Percentiles rank a stretch among this genome's conserved stretches.
Conservation (phyloP, 257 asterid genomes). For the Henckelia pumila region DNA sequence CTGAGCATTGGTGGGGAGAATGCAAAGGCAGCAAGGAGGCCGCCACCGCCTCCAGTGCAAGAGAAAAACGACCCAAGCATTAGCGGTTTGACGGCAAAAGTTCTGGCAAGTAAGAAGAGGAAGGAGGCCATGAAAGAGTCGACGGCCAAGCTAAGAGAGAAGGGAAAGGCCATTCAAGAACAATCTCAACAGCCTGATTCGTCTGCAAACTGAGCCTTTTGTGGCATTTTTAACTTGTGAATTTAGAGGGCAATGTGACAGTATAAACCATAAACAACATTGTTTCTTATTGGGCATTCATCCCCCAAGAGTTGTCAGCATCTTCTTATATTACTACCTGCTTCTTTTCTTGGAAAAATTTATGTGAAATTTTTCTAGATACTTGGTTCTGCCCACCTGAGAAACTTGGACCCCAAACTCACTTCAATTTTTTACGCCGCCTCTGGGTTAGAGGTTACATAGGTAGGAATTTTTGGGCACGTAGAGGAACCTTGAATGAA, state of each 20-base stretch:
- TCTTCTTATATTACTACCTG: background rate
- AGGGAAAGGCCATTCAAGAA: constrained; percentile 48
- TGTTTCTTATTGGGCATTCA: constrained; percentile 4
- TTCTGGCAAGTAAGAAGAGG: constrained; percentile 86
- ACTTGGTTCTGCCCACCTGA: background rate
- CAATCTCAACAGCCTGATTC: constrained; percentile 34
- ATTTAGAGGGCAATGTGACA: constrained; percentile 16
- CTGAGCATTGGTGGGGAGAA: constrained; percentile 31
- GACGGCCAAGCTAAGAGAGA: constrained; percentile 56
- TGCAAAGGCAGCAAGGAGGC: constrained; percentile 67
- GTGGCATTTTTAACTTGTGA: constrained; percentile 7
- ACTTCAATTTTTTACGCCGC: background rate
- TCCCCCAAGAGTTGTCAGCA: constrained; percentile 3
- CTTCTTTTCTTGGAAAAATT: background rate
- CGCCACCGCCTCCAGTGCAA: constrained; percentile 74
- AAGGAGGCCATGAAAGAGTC: constrained; percentile 82
- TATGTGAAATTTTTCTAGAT: background rate
- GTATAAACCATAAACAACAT: constrained; percentile 15
- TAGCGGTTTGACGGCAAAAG: constrained; percentile 63
- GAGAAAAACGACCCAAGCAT: constrained; percentile 85
- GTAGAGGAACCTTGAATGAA: background rate
- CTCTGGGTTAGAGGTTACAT: background rate
- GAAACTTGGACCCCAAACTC: background rate
- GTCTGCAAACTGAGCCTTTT: background rate
- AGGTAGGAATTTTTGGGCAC: background rate